Conservation (phyloP, 305 asterid species). For the Euphrasia arctica region DNA sequence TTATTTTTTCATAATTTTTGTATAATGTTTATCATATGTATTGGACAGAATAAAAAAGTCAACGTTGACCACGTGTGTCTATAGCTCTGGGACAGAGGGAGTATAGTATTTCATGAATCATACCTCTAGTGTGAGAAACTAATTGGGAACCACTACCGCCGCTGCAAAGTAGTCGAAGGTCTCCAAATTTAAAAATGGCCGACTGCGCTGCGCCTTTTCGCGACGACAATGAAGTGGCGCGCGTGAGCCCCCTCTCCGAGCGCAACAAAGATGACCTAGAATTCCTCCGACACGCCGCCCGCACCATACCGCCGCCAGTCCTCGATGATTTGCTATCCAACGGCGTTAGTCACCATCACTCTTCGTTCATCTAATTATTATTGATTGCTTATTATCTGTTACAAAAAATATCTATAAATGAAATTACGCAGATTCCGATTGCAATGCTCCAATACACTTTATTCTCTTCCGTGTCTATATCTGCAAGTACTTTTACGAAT, state of each 20-base stretch:
- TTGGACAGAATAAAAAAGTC: too few relatives aligned
- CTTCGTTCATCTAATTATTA: conserved; percentile 9
- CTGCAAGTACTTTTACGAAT: background rate
- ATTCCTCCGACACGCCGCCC: conserved; percentile 40
- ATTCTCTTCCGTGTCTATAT: background rate
- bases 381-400: background rate
- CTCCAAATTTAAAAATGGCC: conserved; percentile 34
- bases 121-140: too few relatives aligned
- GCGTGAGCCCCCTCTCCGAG: conserved; percentile 27
- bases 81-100: too few relatives aligned
- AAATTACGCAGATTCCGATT: background rate
- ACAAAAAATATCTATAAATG: background rate
- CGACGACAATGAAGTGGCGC: conserved; percentile 28
- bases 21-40: too few relatives aligned
- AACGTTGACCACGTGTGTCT: too few relatives aligned
- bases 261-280: conserved; percentile 30
- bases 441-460: background rate
- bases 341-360: conserved; percentile 46
- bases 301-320: conserved; percentile 47
- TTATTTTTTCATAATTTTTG: too few relatives aligned
- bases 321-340: conserved; percentile 57
- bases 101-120: too few relatives aligned
- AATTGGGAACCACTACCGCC: conserved; percentile 11
- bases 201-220: conserved; percentile 27
- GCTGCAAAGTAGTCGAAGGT: background rate